Percentiles rank a stretch among this genome's conserved stretches.
Evolutionary conservation across 768 basidiomycete genomes (phyloP).

Genomic region (Lentinula edodes): DNA sequence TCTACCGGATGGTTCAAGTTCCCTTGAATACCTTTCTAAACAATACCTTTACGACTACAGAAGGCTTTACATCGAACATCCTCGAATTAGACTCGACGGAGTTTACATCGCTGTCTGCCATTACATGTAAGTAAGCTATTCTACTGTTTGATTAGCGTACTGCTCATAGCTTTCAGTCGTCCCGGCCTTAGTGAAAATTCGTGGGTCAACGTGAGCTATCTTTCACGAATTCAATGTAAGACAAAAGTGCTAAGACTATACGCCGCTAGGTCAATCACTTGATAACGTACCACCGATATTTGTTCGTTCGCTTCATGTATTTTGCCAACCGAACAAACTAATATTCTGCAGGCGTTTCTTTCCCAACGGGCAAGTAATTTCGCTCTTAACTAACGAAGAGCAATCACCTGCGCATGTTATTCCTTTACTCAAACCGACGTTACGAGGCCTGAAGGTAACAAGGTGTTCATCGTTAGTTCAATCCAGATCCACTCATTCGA

Average conservation of each 20-base stretch:
- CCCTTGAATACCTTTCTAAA: background rate
- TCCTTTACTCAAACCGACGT: conserved; percentile 65
- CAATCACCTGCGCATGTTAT: conserved; percentile 65
- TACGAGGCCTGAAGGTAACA: conserved; percentile 66
- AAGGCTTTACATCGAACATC: conserved; percentile 76
- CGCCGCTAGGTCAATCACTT: conserved; percentile 65
- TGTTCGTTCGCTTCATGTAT: conserved; percentile 42
- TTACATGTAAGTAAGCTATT: conserved; percentile 57
- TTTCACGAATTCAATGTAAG: background rate
- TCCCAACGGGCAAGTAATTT: conserved; percentile 81
- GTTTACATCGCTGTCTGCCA: conserved; percentile 91
- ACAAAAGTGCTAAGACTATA: conserved; percentile 9
- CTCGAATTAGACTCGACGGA: conserved; percentile 79
- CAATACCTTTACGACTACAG: conserved; percentile 49
- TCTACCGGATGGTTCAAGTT: conserved; percentile 24
- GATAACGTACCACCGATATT: conserved; percentile 89
- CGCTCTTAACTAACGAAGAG: conserved; percentile 80
- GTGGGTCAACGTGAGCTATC: conserved; percentile 73
- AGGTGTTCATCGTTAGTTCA: background rate
- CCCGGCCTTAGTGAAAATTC: conserved; percentile 75
- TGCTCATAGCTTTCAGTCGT: conserved; percentile 38
- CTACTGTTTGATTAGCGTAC: conserved; percentile 5
- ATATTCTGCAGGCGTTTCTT: conserved; percentile 65
- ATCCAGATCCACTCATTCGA: background rate
- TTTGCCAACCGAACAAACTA: background rate